Percentiles rank a stretch among this genome's conserved stretches.
Evolutionary conservation across 257 asterid genomes (phyloP).

Genomic region (Jacaranda mimosifolia): DNA sequence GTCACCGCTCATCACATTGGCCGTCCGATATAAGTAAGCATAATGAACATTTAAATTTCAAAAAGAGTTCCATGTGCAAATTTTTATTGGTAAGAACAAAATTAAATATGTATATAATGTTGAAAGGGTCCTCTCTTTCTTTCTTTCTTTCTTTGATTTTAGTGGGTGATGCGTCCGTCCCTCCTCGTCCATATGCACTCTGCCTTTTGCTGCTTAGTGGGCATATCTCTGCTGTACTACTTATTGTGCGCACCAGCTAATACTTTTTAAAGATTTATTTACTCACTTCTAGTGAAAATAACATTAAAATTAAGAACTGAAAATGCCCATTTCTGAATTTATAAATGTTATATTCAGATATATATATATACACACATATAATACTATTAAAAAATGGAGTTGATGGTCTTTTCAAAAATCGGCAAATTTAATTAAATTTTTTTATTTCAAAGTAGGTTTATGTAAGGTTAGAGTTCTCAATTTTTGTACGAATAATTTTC

Average conservation of each 20-base stretch:
- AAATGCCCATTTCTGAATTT: too few species aligned
- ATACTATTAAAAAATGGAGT: too few species aligned
- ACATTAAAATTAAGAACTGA: too few species aligned
- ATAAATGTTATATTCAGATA: too few species aligned
- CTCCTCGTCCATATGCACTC: slow-evolving; percentile 33
- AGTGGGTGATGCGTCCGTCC: slow-evolving; percentile 37
- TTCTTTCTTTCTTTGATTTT: slow-evolving; percentile 29
- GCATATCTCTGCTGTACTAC: slow-evolving; percentile 26
- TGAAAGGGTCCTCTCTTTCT: slow-evolving; percentile 40
- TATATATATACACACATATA: too few species aligned
- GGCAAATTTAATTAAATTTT: too few species aligned
- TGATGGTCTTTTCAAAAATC: too few species aligned
- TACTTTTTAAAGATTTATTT: too few species aligned
- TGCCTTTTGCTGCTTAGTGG: slow-evolving; percentile 41
- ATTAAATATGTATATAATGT: slow-evolving; percentile 9
- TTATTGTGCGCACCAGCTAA: slow-evolving; percentile 60
- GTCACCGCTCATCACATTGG: slow-evolving; percentile 32
- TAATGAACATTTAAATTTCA: slow-evolving; percentile 36
- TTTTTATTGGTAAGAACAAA: not conserved
- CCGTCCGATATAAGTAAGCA: slow-evolving; percentile 22
- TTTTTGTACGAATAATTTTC: too few species aligned
- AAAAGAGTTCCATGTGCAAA: not conserved
- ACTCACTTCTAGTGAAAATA: too few species aligned
- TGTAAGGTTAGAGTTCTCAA: too few species aligned
- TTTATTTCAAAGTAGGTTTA: too few species aligned